Percentiles rank a stretch among this genome's conserved stretches.
These are phyloP conservation scores for Exserohilum rostratum DNA, from an alignment of 2,329 filamentous ascomycete genomes.

Conservation along the genomic window DNA sequence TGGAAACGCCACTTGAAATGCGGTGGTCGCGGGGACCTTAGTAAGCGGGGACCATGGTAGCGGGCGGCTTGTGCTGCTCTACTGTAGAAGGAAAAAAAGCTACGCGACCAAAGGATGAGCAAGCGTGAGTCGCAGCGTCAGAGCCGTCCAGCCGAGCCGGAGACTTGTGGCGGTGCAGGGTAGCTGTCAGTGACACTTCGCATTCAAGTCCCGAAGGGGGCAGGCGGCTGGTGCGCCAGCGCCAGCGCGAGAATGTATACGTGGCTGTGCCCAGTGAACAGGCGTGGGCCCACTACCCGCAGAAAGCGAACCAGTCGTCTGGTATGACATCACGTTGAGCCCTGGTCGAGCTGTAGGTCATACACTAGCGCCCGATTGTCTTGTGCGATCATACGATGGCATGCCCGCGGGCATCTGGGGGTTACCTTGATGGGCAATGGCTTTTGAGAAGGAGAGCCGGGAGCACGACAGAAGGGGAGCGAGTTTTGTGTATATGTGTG, in stretches of 20 bases:
- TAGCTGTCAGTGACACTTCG: not conserved
- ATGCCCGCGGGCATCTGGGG: not conserved
- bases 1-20: too few relatives aligned
- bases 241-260: not conserved
- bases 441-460: too few relatives aligned
- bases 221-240: not conserved
- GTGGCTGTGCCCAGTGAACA: slow-evolving; percentile 5
- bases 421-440: not conserved
- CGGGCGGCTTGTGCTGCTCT: too few relatives aligned
- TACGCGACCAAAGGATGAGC: not conserved
- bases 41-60: too few relatives aligned
- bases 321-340: slow-evolving; percentile 13
- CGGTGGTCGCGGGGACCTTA: too few relatives aligned
- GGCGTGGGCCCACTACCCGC: slow-evolving; percentile 11
- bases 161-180: slow-evolving; percentile 6
- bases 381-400: not conserved
- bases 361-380: slow-evolving; percentile 4
- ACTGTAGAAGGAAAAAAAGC: not conserved
- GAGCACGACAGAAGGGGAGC: not conserved
- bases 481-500: too few relatives aligned
- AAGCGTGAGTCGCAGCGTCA: not conserved
- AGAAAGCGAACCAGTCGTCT: slow-evolving; percentile 9
- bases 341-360: slow-evolving; percentile 5
- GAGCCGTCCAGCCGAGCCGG: slow-evolving; percentile 5
- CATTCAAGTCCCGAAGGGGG: slow-evolving; percentile 1